Evolutionary conservation across 495 filamentous ascomycete species (phyloP).

Genomic region (Thermothielavioides terrestris): DNA sequence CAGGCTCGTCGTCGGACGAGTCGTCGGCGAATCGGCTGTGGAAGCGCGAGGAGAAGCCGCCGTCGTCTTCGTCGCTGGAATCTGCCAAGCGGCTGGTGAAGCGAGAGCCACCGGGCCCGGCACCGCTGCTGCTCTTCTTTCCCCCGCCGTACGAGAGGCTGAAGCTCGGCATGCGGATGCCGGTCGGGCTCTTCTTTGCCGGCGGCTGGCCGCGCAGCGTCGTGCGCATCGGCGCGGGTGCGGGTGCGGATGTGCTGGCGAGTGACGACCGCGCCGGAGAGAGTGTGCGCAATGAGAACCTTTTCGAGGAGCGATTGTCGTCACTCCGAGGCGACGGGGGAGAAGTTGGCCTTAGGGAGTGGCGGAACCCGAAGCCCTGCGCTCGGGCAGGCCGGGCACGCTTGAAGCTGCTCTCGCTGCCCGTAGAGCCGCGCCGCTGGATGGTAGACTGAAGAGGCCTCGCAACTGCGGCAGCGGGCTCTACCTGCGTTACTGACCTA

Average conservation of each 20-base stretch:
- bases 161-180: constrained; percentile 29
- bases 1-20: constrained; percentile 64
- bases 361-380: constrained; percentile 29
- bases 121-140: constrained; percentile 14
- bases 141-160: constrained; percentile 19
- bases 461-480: constrained; percentile 12
- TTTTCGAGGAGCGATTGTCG: constrained; percentile 21
- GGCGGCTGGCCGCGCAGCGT: constrained; percentile 20
- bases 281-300: constrained; percentile 34
- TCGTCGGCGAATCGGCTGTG: constrained; percentile 72
- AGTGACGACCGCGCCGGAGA: constrained; percentile 28
- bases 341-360: constrained; percentile 33
- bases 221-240: constrained; percentile 25
- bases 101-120: neutral
- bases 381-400: constrained; percentile 23
- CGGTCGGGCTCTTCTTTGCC: constrained; percentile 15
- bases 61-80: constrained; percentile 64
- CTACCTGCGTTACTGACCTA: constrained; percentile 7
- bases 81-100: constrained; percentile 42
- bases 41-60: constrained; percentile 37
- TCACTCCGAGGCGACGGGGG: constrained; percentile 13
- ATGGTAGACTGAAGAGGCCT: constrained; percentile 11
- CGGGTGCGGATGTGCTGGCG: neutral
- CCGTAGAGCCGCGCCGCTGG: constrained; percentile 35
- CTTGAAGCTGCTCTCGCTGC: constrained; percentile 44